These are phyloP conservation scores for Glutinoglossum americanum DNA, from an alignment of 495 filamentous ascomycete species.

Conservation along the genomic window DNA sequence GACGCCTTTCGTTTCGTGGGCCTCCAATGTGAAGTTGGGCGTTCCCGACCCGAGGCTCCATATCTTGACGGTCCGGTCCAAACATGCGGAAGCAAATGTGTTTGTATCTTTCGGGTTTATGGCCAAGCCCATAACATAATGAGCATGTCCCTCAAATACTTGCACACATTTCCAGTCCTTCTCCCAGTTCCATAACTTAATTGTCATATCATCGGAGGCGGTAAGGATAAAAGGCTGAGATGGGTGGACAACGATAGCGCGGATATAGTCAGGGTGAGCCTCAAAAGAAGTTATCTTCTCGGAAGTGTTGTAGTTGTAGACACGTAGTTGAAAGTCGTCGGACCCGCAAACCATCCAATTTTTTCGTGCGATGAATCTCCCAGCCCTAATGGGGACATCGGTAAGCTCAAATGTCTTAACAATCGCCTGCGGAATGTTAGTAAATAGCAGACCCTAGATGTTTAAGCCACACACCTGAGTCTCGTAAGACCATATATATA, in stretches of 20 bases:
- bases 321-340: constrained; percentile 91
- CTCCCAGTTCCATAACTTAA: constrained; percentile 99
- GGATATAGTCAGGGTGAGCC: constrained; percentile 97
- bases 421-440: constrained; percentile 34
- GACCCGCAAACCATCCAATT: constrained; percentile 99
- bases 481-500: constrained; percentile 99
- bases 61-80: constrained; percentile 95
- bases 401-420: constrained; percentile 99
- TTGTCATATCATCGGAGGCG: constrained; percentile 97
- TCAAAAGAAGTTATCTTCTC: constrained; percentile 98
- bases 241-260: constrained; percentile 91
- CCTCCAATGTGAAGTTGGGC: constrained; percentile 88
- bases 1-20: constrained; percentile 93
- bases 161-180: constrained; percentile 95
- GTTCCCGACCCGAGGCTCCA: constrained; percentile 83
- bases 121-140: constrained; percentile 98
- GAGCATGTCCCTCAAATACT: constrained; percentile 92
- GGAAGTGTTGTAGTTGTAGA: constrained; percentile 98
- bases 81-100: constrained; percentile 87
- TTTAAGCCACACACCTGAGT: constrained; percentile 36
- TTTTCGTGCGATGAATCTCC: constrained; percentile 90
- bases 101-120: constrained; percentile 99
- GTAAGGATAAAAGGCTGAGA: constrained; percentile 91
- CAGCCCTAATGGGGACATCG: constrained; percentile 93
- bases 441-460: background rate